A percentile compares a stretch with the other conserved stretches of the same genome.
Evolutionary conservation across 306 rosid species (phyloP).

Genomic region (Rubus parviflorus): DNA sequence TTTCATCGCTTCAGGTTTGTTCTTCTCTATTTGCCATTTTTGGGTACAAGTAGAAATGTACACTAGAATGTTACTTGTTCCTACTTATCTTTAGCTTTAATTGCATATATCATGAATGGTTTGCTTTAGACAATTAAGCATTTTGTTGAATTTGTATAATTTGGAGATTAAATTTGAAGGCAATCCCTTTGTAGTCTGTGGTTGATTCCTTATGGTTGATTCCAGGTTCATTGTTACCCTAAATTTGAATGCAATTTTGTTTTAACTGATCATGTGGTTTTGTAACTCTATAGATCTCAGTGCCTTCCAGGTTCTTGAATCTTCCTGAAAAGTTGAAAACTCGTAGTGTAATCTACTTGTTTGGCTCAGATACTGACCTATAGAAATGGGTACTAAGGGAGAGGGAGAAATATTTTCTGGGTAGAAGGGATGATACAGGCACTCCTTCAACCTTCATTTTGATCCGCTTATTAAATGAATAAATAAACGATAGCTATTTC

Average conservation of each 20-base stretch:
- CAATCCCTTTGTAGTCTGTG: neutral
- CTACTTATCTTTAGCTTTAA: too few species aligned
- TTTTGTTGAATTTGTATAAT: neutral
- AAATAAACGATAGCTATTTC: neutral
- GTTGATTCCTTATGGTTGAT: neutral
- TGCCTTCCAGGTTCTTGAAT: neutral
- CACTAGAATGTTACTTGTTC: neutral
- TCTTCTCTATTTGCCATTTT: neutral
- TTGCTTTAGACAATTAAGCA: too few species aligned
- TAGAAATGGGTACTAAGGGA: neutral
- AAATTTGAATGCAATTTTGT: neutral
- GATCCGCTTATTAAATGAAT: neutral
- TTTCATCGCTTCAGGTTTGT: slow-evolving; percentile 62
- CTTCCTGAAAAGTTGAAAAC: neutral
- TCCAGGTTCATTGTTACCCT: neutral
- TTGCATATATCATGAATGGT: too few species aligned
- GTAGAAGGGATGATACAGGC: neutral
- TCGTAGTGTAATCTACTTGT: neutral
- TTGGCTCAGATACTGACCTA: too few species aligned
- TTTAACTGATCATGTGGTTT: neutral
- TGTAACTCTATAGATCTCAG: neutral
- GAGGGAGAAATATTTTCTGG: neutral
- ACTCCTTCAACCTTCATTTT: neutral
- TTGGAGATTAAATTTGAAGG: slow-evolving; percentile 3
- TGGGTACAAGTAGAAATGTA: slow-evolving; percentile 3